Evolutionary conservation across 1,284 basidiomycete species (phyloP), one percentile per base, ranked within the genome.

Genomic region (Sporisorium reilianum): DNA sequence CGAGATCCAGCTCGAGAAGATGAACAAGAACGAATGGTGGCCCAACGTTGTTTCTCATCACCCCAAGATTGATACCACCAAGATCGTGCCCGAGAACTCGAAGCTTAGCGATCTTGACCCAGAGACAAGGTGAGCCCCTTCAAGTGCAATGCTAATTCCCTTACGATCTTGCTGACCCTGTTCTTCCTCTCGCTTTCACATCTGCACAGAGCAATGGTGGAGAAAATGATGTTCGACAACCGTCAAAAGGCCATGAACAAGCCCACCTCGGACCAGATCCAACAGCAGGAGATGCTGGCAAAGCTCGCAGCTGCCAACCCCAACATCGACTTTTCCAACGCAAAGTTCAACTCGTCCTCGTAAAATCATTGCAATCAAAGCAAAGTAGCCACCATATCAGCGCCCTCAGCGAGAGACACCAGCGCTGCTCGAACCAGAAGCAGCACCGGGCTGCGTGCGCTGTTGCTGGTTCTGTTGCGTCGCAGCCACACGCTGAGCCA

Each of bases 161-260:
- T 20, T 20, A n/a, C 6, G 38, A 20, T 14, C 38, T 20, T 41
- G 38, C 38, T 41, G n/a, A 41, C 38, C 9, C 18, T 41, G 9
- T n/a, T 5, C 16, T 11, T 3, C 36, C 11, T 5, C 18, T 38
- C 36, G 18, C 18, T n/a, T 41, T 20, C 3, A 38, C 36, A 18
- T 38, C 16, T 38, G 4, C 45, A 32, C 46, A 48, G 96, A 78
- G 94, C 93, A 0, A 94, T 99, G 93, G 97, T 99, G 0, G 97
- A 99, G 86, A 99, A 99, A 88, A 99, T 99, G 97, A 99, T 99
- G 96, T 97, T 95, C 80, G 97, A 99, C 85, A 97, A 98, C 81
- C 93, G 95, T 82, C 96, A 98, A 86, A 97, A 94, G 89, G 94
- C 95, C 91, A 90, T 97, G 89, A 95, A 95, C 70, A 94, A 94